These are phyloP conservation scores for Phytophthora hybrid DNA, from an alignment of 352 stramenopile species.

Conservation along the genomic window DNA sequence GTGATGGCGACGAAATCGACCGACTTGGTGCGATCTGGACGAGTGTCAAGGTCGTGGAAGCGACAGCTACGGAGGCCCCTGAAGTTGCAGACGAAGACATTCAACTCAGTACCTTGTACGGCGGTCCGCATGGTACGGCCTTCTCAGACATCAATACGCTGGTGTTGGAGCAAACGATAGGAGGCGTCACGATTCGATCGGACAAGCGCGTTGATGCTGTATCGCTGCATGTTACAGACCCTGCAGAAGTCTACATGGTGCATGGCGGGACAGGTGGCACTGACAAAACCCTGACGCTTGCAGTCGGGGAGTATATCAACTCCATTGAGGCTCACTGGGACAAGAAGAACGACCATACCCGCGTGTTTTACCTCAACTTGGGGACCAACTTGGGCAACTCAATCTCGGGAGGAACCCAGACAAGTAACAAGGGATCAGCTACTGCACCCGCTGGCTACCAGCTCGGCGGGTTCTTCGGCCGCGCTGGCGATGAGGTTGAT, in stretches of 20 bases:
- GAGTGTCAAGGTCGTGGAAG: slow-evolving; percentile 19
- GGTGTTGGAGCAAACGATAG: slow-evolving; percentile 16
- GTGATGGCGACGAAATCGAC: slow-evolving; percentile 28
- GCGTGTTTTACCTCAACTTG: slow-evolving; percentile 55
- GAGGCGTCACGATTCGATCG: slow-evolving; percentile 23
- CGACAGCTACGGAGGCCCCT: slow-evolving; percentile 9
- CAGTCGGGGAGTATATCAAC: slow-evolving; percentile 25
- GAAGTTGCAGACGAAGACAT: slow-evolving; percentile 28
- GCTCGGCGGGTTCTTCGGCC: slow-evolving; percentile 60
- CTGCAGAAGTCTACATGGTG: slow-evolving; percentile 17
- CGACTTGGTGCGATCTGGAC: slow-evolving; percentile 27
- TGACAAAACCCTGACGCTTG: slow-evolving; percentile 23
- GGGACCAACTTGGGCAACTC: slow-evolving; percentile 47
- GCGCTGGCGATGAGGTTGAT: slow-evolving; percentile 46
- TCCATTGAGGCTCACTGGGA: slow-evolving; percentile 38
- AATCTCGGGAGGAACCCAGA: slow-evolving; percentile 41
- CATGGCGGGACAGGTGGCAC: slow-evolving; percentile 26
- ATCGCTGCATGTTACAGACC: slow-evolving; percentile 21
- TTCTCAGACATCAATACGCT: slow-evolving; percentile 30
- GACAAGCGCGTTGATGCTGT: slow-evolving; percentile 27
- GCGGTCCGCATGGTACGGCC: slow-evolving; percentile 18
- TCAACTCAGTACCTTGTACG: slow-evolving; percentile 18
- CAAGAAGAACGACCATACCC: slow-evolving; percentile 46
- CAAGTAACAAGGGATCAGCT: slow-evolving; percentile 40
- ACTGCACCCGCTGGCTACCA: slow-evolving; percentile 51